Evolutionary conservation across 345 rosid species (phyloP), one percentile per base, ranked within the genome.

Genomic region (Erysimum cheiranthoides): DNA sequence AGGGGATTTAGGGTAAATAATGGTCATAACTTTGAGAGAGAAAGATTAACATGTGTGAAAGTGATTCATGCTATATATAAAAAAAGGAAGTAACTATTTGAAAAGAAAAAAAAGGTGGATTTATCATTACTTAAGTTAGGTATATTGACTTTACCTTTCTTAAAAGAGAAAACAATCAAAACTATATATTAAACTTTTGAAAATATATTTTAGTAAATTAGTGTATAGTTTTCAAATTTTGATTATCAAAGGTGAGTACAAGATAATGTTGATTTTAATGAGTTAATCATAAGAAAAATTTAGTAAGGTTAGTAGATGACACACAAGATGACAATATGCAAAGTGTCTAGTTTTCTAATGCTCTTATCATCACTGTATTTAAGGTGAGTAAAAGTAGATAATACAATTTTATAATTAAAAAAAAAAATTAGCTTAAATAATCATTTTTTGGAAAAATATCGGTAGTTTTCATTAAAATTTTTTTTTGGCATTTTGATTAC

Each of bases 71-170:
- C 6, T 38, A 9, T 34, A 10, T 59, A 38, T 21, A 21, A 21
- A 3, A 28, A 72, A 38, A 39, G 11, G 42, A 38, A 31, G 34
- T 73, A 62, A 51, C 0, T 30, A 50, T 38, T 59, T 67, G 10
- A 39, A 59, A 46, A 47, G 30, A 52, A 7, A 18, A n/a, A 31
- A 14, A 34, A 4, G 38, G 51, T 59, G 45, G 10, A 12, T 53
- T 42, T 28, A 66, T 56, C 1, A 66, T 67, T 57, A 66, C 61
- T 50, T 39, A 59, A 61, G 5, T 66, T 57, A 30, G 58, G 17
- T 74, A n/a, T 45, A 45, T 45, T 51, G 43, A 73, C 63, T 32
- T 40, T 32, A 53, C 42, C 4, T 63, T 52, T 73, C 56, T 53
- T 32, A 7, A 53, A 17, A 43, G 38, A 65, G 64, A 14, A 30